These are phyloP conservation scores for Microcera coccophila DNA, from an alignment of 2,329 filamentous ascomycete genomes.

Conservation along the genomic window DNA sequence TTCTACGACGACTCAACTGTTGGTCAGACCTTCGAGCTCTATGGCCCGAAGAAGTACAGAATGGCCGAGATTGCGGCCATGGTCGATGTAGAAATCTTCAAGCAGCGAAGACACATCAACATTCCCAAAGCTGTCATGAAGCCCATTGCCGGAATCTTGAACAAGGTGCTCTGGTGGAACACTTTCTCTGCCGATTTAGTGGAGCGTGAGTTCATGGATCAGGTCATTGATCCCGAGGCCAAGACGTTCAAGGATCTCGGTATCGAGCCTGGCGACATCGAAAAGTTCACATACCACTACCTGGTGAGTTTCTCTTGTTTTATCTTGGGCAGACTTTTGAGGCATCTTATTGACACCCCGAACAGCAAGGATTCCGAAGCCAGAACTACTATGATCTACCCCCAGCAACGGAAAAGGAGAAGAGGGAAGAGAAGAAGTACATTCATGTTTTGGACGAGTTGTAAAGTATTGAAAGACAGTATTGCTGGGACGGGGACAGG, in stretches of 20 bases:
- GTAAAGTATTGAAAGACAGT: constrained; percentile 44
- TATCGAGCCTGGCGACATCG: constrained; percentile 84
- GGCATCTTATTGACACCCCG: constrained; percentile 28
- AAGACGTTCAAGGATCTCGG: constrained; percentile 95
- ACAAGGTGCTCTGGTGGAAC: constrained; percentile 86
- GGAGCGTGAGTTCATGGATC: constrained; percentile 89
- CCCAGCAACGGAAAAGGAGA: constrained; percentile 91
- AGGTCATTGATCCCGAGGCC: constrained; percentile 81
- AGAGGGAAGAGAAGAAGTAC: constrained; percentile 92
- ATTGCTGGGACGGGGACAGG: constrained; percentile 15
- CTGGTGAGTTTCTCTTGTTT: constrained; percentile 56
- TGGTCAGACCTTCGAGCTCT: constrained; percentile 88
- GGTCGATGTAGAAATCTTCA: constrained; percentile 89
- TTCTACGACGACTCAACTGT: constrained; percentile 86
- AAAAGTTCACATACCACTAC: constrained; percentile 88
- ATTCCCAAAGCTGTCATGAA: constrained; percentile 77
- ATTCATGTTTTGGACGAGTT: constrained; percentile 88
- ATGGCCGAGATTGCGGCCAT: constrained; percentile 81
- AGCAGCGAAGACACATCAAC: constrained; percentile 86
- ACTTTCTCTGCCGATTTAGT: constrained; percentile 78
- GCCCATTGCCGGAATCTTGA: constrained; percentile 68
- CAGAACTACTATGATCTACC: constrained; percentile 88
- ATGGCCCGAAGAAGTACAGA: constrained; percentile 88
- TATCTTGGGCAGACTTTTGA: too few relatives aligned
- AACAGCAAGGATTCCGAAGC: constrained; percentile 84